Evolutionary conservation across 371 early-diverging fungal genomes (phyloP), one percentile per base, ranked within the genome.

Genomic region (Saksenaea oblongispora): DNA sequence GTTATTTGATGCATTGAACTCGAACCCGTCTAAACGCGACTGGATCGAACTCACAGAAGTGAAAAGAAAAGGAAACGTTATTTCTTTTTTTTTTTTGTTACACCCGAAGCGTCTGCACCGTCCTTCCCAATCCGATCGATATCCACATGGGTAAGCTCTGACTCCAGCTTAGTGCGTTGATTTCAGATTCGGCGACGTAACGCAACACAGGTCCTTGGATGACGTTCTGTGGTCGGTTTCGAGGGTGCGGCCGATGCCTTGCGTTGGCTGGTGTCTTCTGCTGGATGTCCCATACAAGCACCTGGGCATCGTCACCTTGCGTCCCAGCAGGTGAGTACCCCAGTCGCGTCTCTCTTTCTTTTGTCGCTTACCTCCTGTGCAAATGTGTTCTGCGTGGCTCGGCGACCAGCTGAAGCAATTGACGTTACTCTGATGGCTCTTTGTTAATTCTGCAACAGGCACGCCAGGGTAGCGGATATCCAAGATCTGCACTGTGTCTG

Each of bases 401-500:
- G 94, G 92, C 15, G 91, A 84, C 94, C 94, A 93, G 14, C 74
- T 78, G 56, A 89, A 78, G 37, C 89, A 83, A 51, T 87, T 91
- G 59, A 92, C 87, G 34, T 75, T 65, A 3, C 80, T 86, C 15
- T 75, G 82, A 72, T 95, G 96, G 14, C 90, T 90, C 9, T 73
- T 70, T 28, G 55, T 56, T 54, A 97, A 79, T 68, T 94, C 90
- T 8, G 84, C 74, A 1, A 95, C 87, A 3, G 95, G 92, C 0
- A 89, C 77, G 2, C 93, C 90, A 2, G 97, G 96, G 14, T 86
- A 87, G 27, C 97, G 89, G 39, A 93, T 84, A 75, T 97, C 97
- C 39, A 96, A 71, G 58, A 97, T 83, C 39, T 87, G 85, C 5
- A 95, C 91, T 3, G 75, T 67, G 13, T 80, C 64, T 11, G 91